Evolutionary conservation across 2,329 filamentous ascomycete genomes (phyloP).

Genomic region (Paecilomyces sp.): DNA sequence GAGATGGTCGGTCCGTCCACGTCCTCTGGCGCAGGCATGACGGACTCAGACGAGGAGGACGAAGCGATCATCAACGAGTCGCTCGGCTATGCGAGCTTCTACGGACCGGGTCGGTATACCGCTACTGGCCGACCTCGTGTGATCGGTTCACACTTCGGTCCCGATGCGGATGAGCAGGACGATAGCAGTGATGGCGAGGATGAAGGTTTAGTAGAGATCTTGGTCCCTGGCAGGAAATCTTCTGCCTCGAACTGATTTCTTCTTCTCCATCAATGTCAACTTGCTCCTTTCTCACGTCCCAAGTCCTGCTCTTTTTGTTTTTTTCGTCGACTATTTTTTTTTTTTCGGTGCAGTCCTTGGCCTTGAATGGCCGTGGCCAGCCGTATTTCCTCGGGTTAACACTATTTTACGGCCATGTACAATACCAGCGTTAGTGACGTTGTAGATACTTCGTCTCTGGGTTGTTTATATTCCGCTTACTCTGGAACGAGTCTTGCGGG

Average conservation of each 20-base stretch:
- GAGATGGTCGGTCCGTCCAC: conserved; percentile 38
- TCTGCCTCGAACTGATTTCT: conserved; percentile 10
- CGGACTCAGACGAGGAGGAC: conserved; percentile 47
- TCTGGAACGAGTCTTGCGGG: background rate
- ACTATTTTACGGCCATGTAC: background rate
- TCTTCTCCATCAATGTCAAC: background rate
- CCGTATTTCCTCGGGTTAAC: conserved; percentile 1
- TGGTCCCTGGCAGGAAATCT: conserved; percentile 34
- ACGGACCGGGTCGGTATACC: conserved; percentile 34
- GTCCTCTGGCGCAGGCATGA: conserved; percentile 36
- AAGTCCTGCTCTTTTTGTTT: conserved; percentile 4
- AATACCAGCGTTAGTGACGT: conserved; percentile 6
- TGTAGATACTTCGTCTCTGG: background rate
- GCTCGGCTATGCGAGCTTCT: conserved; percentile 63
- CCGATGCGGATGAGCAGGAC: conserved; percentile 26
- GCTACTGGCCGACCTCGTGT: conserved; percentile 35
- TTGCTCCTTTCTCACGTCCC: conserved; percentile 3
- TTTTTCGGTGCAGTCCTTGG: background rate
- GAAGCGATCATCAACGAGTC: conserved; percentile 54
- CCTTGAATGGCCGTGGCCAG: conserved; percentile 8
- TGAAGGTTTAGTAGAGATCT: conserved; percentile 39
- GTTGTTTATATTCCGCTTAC: conserved; percentile 1
- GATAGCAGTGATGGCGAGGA: conserved; percentile 35
- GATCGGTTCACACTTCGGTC: conserved; percentile 24
- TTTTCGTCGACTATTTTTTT: conserved; percentile 2